phyloP scores from a whole-genome alignment of 257 asterid species.

The Fraxinus cuspidata region DNA sequence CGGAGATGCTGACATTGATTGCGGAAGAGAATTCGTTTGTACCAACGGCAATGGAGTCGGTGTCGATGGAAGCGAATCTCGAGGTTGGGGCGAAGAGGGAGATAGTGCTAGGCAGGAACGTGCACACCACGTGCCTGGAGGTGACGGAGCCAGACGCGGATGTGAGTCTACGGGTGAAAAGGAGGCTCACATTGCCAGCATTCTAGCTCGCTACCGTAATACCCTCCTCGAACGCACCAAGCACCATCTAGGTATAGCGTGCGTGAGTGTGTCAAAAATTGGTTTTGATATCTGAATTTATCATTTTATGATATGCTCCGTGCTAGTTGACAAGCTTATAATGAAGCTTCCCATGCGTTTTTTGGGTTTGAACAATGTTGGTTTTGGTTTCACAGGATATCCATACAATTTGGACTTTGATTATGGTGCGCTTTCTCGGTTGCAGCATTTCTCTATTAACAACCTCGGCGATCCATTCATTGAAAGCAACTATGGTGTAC shows the following conservation, averaged over 20 bases:
- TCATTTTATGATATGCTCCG: neutral
- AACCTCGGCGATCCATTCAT: constrained; percentile 96
- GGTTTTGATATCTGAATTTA: neutral
- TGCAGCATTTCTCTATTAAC: constrained; percentile 95
- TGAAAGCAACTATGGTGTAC: constrained; percentile 95
- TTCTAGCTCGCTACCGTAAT: constrained; percentile 81
- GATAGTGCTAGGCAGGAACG: constrained; percentile 79
- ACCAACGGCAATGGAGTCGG: constrained; percentile 52
- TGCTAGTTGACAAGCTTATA: constrained; percentile 4
- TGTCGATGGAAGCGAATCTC: constrained; percentile 43
- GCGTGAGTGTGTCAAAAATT: neutral
- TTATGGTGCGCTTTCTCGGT: constrained; percentile 80
- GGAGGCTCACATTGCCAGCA: constrained; percentile 93
- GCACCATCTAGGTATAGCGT: constrained; percentile 74
- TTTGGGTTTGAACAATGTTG: constrained; percentile 7
- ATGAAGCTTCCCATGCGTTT: neutral
- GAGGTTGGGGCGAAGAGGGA: constrained; percentile 36
- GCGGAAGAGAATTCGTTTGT: constrained; percentile 39
- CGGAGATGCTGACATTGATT: constrained; percentile 21
- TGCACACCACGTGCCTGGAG: constrained; percentile 74
- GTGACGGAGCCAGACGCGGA: constrained; percentile 96
- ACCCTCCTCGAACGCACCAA: constrained; percentile 81
- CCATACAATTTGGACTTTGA: constrained; percentile 96
- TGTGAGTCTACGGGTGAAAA: constrained; percentile 93
- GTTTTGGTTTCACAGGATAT: constrained; percentile 59